Evolutionary conservation across 805 yeast genomes (phyloP).

Genomic region (Saccharomycopsis synnaedendra): DNA sequence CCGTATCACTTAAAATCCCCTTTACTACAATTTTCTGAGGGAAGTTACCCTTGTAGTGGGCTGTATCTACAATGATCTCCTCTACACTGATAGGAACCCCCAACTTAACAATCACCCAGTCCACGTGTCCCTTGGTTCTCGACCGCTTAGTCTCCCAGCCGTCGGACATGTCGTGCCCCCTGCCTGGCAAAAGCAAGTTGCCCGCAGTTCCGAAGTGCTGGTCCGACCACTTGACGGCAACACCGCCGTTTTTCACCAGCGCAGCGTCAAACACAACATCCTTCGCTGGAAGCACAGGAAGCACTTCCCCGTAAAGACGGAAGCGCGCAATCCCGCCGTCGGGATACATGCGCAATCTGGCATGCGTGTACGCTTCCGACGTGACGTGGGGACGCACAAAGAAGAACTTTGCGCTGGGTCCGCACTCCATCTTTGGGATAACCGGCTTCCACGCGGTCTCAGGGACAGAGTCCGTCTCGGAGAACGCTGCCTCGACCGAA

Average conservation of each 20-base stretch:
- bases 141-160: conserved; percentile 98
- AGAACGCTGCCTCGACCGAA: conserved; percentile 58
- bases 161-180: conserved; percentile 94
- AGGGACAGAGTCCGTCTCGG: conserved; percentile 24
- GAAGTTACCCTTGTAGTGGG: conserved; percentile 89
- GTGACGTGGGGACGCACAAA: conserved; percentile 55
- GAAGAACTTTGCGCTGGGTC: conserved; percentile 81
- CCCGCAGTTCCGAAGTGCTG: conserved; percentile 93
- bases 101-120: conserved; percentile 80
- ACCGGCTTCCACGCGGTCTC: conserved; percentile 53
- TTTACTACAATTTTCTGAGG: conserved; percentile 73
- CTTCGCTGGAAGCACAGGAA: conserved; percentile 53
- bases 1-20: conserved; percentile 32
- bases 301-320: conserved; percentile 75
- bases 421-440: conserved; percentile 67
- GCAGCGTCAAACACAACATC: conserved; percentile 54
- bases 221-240: conserved; percentile 72
- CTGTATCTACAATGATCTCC: conserved; percentile 73
- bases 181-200: conserved; percentile 81
- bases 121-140: conserved; percentile 71
- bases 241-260: conserved; percentile 78
- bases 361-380: conserved; percentile 58
- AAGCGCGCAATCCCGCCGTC: conserved; percentile 98
- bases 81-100: conserved; percentile 58
- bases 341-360: conserved; percentile 84